Conservation (phyloP, 2,329 filamentous ascomycete species). For the Fusarium bactridioides region DNA sequence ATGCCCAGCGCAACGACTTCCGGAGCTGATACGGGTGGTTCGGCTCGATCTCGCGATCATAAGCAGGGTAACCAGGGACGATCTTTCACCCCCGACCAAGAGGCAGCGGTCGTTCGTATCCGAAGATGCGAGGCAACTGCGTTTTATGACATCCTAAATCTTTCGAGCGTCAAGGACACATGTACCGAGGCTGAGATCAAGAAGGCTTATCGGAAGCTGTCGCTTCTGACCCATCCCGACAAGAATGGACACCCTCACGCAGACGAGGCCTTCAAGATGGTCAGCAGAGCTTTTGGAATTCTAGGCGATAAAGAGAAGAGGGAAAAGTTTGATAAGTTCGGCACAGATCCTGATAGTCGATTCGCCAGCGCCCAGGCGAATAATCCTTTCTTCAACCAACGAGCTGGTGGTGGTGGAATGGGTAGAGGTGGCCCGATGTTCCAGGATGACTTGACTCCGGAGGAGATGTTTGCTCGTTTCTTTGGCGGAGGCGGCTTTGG, state of each 20-base stretch:
- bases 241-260: constrained; percentile 97
- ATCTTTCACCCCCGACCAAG: constrained; percentile 87
- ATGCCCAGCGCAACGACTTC: constrained; percentile 61
- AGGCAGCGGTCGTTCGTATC: constrained; percentile 89
- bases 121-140: constrained; percentile 83
- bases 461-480: constrained; percentile 97
- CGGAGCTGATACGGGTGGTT: constrained; percentile 59
- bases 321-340: constrained; percentile 85
- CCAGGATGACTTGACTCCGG: constrained; percentile 92
- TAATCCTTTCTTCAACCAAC: constrained; percentile 70
- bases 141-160: constrained; percentile 92
- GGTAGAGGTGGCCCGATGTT: constrained; percentile 70
- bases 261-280: constrained; percentile 99
- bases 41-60: constrained; percentile 67
- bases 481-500: constrained; percentile 82
- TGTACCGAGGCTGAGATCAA: constrained; percentile 88
- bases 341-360: constrained; percentile 89
- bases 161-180: constrained; percentile 69
- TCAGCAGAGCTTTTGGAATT: constrained; percentile 90
- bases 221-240: constrained; percentile 94
- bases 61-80: constrained; percentile 80
- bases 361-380: constrained; percentile 72
- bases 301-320: constrained; percentile 90
- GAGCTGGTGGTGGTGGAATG: constrained; percentile 50
- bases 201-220: constrained; percentile 96